phyloP scores from a whole-genome alignment of 2,329 filamentous ascomycete species.

The Pseudogymnoascus sp. region DNA sequence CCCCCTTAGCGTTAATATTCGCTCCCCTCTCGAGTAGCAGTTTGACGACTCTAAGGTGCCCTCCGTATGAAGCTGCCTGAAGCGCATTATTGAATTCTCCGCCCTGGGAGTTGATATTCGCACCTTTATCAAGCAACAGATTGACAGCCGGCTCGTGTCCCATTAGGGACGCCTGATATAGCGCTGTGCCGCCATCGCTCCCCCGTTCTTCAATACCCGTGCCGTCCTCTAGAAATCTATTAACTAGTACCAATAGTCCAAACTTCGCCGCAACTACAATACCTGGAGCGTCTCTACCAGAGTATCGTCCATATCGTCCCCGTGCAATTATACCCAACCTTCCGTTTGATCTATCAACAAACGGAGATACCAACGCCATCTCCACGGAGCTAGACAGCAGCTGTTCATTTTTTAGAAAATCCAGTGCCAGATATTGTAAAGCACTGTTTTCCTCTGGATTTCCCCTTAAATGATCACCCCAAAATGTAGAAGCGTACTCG shows the following conservation, averaged over 20 bases:
- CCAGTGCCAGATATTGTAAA: not conserved
- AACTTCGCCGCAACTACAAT: not conserved
- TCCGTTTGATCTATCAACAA: too few species aligned
- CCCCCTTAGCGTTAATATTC: not conserved
- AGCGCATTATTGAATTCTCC: not conserved
- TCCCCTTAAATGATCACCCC: not conserved
- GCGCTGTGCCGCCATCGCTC: not conserved
- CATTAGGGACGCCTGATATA: not conserved
- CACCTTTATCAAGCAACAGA: not conserved
- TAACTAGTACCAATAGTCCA: not conserved
- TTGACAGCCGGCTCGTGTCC: not conserved
- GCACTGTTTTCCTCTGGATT: not conserved
- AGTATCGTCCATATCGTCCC: too few species aligned
- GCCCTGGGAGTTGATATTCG: not conserved
- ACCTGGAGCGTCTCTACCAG: not conserved
- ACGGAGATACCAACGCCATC: not conserved
- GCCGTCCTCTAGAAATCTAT: not conserved
- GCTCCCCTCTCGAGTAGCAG: not conserved
- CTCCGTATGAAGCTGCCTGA: not conserved
- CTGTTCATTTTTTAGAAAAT: not conserved
- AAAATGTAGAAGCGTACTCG: not conserved
- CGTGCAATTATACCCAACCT: too few species aligned
- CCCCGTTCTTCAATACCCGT: not conserved
- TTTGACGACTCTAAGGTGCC: not conserved
- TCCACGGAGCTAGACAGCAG: not conserved